phyloP scores from a whole-genome alignment of 257 asterid genomes.

The Lantana camara region DNA sequence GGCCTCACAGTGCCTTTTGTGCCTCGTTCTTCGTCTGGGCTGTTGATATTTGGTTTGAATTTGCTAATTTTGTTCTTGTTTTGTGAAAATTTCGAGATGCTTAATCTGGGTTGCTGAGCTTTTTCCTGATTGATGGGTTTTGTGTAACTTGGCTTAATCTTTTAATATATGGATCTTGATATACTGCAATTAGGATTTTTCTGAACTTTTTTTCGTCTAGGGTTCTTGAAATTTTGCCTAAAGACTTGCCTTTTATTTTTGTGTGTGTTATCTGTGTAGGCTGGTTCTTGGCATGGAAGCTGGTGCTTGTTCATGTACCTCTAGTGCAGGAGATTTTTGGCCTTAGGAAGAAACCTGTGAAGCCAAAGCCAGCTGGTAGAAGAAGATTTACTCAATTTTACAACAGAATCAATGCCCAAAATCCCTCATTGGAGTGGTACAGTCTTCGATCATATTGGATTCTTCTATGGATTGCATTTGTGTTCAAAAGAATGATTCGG shows the following conservation, averaged over 20 bases:
- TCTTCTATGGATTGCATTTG: not conserved
- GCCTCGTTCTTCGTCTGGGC: slow-evolving; percentile 4
- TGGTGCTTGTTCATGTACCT: slow-evolving; percentile 94
- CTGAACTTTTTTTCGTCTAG: slow-evolving; percentile 2
- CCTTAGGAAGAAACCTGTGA: slow-evolving; percentile 56
- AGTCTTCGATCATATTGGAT: not conserved
- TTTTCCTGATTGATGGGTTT: slow-evolving; percentile 25
- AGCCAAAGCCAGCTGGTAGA: slow-evolving; percentile 69
- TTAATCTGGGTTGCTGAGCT: slow-evolving; percentile 11
- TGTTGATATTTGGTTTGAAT: slow-evolving; percentile 10
- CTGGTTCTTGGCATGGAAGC: slow-evolving; percentile 97
- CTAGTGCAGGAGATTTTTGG: slow-evolving; percentile 93
- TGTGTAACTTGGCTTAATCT: slow-evolving; percentile 14
- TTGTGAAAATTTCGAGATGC: not conserved
- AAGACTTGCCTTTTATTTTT: not conserved
- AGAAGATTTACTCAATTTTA: slow-evolving; percentile 69
- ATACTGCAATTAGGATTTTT: slow-evolving; percentile 18
- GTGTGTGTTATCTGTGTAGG: slow-evolving; percentile 42
- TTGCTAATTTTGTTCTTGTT: too few species aligned
- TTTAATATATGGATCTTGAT: slow-evolving; percentile 13
- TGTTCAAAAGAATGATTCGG: not conserved
- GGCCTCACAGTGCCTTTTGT: not conserved
- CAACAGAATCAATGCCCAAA: slow-evolving; percentile 51
- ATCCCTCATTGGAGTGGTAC: slow-evolving; percentile 48
- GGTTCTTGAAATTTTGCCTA: not conserved